These are phyloP conservation scores for Malassezia pachydermatis DNA, from an alignment of 1,284 basidiomycete genomes.

Conservation along the genomic window DNA sequence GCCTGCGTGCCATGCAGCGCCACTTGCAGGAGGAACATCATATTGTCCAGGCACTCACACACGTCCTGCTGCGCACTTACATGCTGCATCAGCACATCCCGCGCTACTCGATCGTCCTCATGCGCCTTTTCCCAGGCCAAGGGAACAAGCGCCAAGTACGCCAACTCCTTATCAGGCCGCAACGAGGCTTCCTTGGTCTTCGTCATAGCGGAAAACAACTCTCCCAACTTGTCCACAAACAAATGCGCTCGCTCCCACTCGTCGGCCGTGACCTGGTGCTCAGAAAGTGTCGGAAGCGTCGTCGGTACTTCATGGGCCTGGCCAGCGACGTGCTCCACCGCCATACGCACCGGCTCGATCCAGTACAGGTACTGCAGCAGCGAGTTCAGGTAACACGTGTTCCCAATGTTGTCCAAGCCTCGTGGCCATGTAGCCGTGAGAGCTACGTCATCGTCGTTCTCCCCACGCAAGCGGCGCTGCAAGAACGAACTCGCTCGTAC, in stretches of 20 bases:
- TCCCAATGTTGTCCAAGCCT: conserved; percentile 81
- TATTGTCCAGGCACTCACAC: conserved; percentile 96
- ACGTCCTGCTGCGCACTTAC: conserved; percentile 92
- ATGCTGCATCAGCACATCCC: conserved; percentile 28
- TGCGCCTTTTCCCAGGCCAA: conserved; percentile 65
- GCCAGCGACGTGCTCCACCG: conserved; percentile 53
- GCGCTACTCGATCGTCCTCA: conserved; percentile 4
- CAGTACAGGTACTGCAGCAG: conserved; percentile 85
- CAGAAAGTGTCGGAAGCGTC: conserved; percentile 68
- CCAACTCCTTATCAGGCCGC: conserved; percentile 72
- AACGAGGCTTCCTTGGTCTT: conserved; percentile 60
- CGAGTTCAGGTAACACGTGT: conserved; percentile 85
- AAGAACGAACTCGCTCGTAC: conserved; percentile 63
- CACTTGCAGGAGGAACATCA: conserved; percentile 94
- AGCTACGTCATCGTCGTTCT: conserved; percentile 40
- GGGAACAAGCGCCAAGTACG: conserved; percentile 85
- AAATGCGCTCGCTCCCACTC: conserved; percentile 59
- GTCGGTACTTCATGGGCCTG: conserved; percentile 20
- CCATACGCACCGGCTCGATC: conserved; percentile 72
- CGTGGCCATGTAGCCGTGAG: conserved; percentile 59
- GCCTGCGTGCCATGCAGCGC: conserved; percentile 51
- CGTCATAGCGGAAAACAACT: conserved; percentile 68
- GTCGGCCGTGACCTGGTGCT: conserved; percentile 64
- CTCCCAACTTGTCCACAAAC: conserved; percentile 61
- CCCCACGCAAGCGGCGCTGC: conserved; percentile 57